phyloP scores from a whole-genome alignment of 2,329 filamentous ascomycete species.

The Exophiala calicioides region DNA sequence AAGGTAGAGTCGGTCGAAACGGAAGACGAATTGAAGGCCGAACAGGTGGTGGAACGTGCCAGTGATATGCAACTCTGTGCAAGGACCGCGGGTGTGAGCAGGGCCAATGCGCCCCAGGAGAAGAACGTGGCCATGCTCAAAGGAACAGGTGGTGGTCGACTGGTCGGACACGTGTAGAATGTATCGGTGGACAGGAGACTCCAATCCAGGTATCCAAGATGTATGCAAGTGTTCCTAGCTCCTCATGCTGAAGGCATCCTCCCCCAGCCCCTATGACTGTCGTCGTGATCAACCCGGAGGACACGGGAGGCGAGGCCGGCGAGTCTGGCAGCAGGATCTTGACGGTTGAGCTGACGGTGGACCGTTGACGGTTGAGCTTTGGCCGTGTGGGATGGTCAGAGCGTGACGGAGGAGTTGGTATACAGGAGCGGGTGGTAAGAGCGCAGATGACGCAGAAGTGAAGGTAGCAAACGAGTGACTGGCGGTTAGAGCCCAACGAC shows the following conservation, averaged over 20 bases:
- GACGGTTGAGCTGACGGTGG: too few relatives aligned
- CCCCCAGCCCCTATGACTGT: conserved; percentile 53
- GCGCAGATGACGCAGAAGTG: conserved; percentile 16
- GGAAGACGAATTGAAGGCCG: conserved; percentile 71
- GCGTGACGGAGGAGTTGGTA: conserved; percentile 7
- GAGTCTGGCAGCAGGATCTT: conserved; percentile 10
- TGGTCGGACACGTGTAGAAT: background rate
- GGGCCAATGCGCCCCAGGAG: conserved; percentile 24
- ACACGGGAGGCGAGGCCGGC: conserved; percentile 45
- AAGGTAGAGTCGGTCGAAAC: conserved; percentile 65
- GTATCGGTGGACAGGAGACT: conserved; percentile 8
- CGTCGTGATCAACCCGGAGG: conserved; percentile 85
- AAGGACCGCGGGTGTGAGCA: conserved; percentile 13
- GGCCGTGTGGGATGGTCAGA: conserved; percentile 14
- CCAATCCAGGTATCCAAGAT: conserved; percentile 60
- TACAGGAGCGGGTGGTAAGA: conserved; percentile 5
- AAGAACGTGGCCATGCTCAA: conserved; percentile 20
- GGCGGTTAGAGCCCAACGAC: conserved; percentile 22
- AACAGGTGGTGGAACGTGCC: conserved; percentile 67
- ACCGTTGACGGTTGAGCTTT: conserved; percentile 11
- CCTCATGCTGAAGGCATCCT: conserved; percentile 25
- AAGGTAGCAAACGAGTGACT: conserved; percentile 29
- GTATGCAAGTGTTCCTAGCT: conserved; percentile 63
- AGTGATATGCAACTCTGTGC: conserved; percentile 63
- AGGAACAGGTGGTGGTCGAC: conserved; percentile 1